Conservation (phyloP, 441 rosid genomes). For the Euphorbia corollata region DNA sequence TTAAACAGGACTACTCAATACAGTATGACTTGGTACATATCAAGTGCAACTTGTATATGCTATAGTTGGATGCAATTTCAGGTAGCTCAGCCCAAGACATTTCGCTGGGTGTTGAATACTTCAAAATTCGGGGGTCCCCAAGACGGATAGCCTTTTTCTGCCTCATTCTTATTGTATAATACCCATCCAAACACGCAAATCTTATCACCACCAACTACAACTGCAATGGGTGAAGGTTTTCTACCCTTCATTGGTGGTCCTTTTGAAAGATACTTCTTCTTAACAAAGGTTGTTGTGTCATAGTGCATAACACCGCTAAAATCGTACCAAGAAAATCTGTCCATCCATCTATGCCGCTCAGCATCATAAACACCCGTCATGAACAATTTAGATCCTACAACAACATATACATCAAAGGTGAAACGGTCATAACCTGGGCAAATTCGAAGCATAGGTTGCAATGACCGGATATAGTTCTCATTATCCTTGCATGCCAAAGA, state of each 20-base stretch:
- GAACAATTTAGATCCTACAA: neutral
- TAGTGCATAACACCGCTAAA: too few relatives aligned
- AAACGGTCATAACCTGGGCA: neutral
- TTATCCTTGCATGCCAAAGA: too few relatives aligned
- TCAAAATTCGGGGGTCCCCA: neutral
- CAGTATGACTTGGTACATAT: neutral
- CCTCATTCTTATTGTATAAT: neutral
- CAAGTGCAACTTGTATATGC: neutral
- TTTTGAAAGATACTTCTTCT: neutral
- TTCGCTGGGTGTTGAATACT: neutral
- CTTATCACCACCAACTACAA: neutral
- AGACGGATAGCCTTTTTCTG: neutral
- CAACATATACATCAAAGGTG: neutral
- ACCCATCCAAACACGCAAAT: neutral
- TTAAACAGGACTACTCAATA: neutral
- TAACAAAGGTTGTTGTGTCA: neutral
- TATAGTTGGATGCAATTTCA: neutral
- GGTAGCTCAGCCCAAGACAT: neutral
- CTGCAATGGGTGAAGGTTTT: neutral
- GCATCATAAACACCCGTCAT: neutral
- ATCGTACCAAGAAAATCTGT: too few relatives aligned
- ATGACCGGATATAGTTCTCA: neutral
- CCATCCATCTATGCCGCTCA: neutral
- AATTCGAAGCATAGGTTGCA: neutral
- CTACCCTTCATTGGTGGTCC: neutral